Conservation (phyloP, 495 filamentous ascomycete species). For the Penicillium silybi region DNA sequence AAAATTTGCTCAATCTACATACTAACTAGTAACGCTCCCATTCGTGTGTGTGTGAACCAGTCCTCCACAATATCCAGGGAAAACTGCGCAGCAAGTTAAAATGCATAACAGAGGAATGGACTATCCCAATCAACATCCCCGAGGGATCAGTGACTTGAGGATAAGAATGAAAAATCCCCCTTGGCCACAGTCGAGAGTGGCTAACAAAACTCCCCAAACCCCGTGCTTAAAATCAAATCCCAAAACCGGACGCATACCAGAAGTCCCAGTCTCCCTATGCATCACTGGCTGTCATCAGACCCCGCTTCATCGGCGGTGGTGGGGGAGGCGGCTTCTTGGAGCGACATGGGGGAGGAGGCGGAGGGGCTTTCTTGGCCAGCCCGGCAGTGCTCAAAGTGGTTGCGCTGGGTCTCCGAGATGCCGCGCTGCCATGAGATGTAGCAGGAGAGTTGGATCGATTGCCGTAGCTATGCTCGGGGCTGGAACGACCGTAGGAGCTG, state of each 20-base stretch:
- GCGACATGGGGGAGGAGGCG: conserved; percentile 77
- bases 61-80: background rate
- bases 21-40: background rate
- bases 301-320: conserved; percentile 48
- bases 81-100: background rate
- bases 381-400: conserved; percentile 41
- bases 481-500: conserved; percentile 51
- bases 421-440: conserved; percentile 57
- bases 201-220: conserved; percentile 12
- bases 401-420: conserved; percentile 53
- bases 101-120: background rate
- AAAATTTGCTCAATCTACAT: background rate
- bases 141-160: background rate
- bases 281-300: conserved; percentile 31
- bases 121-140: background rate
- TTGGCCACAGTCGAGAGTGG: background rate
- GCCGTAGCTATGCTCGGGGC: conserved; percentile 52
- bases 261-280: conserved; percentile 10
- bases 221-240: conserved; percentile 7
- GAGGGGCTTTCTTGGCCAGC: conserved; percentile 63
- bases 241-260: background rate
- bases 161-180: background rate
- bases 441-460: conserved; percentile 59
- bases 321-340: conserved; percentile 72
- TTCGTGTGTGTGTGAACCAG: background rate